These are phyloP conservation scores for Naegleria lovaniensis DNA, from an alignment of 208 protist species.

Conservation along the genomic window DNA sequence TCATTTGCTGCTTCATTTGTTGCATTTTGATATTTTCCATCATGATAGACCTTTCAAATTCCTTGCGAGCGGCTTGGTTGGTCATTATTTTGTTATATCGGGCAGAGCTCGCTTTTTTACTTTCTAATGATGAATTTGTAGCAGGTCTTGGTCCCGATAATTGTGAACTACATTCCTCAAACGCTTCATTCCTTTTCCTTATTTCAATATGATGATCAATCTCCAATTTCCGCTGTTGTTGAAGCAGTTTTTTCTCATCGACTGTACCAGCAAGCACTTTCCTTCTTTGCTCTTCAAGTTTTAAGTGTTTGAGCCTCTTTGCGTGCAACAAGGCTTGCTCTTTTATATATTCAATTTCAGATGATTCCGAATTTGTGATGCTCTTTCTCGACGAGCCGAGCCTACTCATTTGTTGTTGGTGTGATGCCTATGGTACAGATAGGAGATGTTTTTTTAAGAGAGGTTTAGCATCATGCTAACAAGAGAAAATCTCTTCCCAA, in stretches of 20 bases:
- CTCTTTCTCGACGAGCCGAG: not conserved
- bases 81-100: not conserved
- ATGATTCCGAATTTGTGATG: not conserved
- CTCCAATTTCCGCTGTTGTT: not conserved
- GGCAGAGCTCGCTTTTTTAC: not conserved
- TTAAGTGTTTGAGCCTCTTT: not conserved
- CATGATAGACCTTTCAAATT: not conserved
- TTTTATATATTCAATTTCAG: not conserved
- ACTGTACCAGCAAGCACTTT: not conserved
- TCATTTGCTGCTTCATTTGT: not conserved
- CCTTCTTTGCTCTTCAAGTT: not conserved
- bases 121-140: not conserved
- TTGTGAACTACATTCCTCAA: not conserved
- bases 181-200: not conserved
- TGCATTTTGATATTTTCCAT: not conserved
- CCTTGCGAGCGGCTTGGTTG: not conserved
- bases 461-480: no score
- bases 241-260: not conserved
- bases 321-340: not conserved
- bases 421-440: no score
- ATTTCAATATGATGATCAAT: not conserved
- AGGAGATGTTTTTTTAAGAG: no score
- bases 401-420: not conserved
- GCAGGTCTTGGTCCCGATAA: not conserved
- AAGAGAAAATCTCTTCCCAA: no score